Base-by-base conservation (phyloP, 371 early-diverging fungal genomes). In the Circinella minor region DNA sequence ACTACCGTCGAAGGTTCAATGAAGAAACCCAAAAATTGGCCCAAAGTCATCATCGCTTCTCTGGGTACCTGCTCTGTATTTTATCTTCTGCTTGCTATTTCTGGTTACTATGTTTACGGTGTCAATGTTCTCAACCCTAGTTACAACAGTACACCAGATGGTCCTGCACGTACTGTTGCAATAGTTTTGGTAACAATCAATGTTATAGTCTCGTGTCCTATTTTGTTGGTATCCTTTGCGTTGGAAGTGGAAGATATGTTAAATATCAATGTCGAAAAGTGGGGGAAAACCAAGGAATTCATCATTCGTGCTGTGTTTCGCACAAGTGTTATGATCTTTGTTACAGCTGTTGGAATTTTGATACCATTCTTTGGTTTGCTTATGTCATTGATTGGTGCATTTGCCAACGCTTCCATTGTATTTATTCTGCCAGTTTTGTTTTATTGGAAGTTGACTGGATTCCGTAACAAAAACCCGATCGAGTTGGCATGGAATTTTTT, bases 1-100 rank as follows among this genome's bases (percentile, higher is more conserved):
- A 92, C 95, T 13, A 91, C 93, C 71, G 89, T 95, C n/a, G 94
- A 94, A 76, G 86, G 87, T 37, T 90, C 93, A 20, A 94, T 96
- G 95, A 83, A 84, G 68, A 72, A 86, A n/a, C 95, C 94, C 66
- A 80, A 84, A 67, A 70, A 86, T 15, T 96, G 94, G 90, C 82
- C 88, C 74, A 85, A 79, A 73, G 90, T 93, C 10, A 75, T 94
- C 39, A 73, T 83, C 13, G 79, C 77, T 51, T 92, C 93, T 38
- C 87, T 91, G 65, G 68, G 80, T 37, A 89, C 92, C n/a, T 90
- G 92, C 68, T 89, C 91, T 11, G 68, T 81, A 43, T 84, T 96
- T 75, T 96, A 96, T 72, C 63, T 93, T 54, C 51, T 90, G 48
- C 90, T 91, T 63, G 93, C 93, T 39, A 82, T 83, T 39, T 81